Percentiles rank a stretch among this genome's conserved stretches.
Evolutionary conservation across 345 rosid genomes (phyloP).

Genomic region (Eucalyptus albens): DNA sequence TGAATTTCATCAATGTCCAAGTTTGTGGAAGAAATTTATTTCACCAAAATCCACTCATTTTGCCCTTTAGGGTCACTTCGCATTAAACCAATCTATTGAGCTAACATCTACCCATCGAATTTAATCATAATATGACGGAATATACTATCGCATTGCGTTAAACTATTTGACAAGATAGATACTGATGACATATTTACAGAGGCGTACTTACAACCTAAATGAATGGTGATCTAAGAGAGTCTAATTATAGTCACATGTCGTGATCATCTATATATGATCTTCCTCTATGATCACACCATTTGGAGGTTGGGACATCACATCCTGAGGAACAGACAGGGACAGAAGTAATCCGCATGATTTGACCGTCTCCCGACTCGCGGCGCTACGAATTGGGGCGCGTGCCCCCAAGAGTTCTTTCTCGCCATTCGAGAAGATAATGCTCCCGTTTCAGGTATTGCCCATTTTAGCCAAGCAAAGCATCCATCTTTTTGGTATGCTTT

Average conservation of each 20-base stretch:
- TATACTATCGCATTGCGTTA: accelerated
- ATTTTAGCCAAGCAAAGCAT: not conserved
- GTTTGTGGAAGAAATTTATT: not conserved
- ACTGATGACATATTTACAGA: not conserved
- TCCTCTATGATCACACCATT: not conserved
- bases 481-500: not conserved
- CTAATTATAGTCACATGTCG: not conserved
- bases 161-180: accelerated
- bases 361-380: not conserved
- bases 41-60: not conserved
- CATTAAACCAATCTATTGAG: accelerated
- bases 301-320: not conserved
- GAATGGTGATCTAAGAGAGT: not conserved
- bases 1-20: not conserved
- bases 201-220: not conserved
- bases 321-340: not conserved
- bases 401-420: not conserved
- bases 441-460: not conserved
- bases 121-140: not conserved
- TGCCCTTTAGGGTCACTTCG: accelerated
- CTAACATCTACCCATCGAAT: accelerated
- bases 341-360: not conserved
- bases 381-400: not conserved
- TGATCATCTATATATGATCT: not conserved
- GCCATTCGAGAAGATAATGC: not conserved